phyloP scores from a whole-genome alignment of 225 moss, liverwort and hornwort genomes.

The Ulota crispa region DNA sequence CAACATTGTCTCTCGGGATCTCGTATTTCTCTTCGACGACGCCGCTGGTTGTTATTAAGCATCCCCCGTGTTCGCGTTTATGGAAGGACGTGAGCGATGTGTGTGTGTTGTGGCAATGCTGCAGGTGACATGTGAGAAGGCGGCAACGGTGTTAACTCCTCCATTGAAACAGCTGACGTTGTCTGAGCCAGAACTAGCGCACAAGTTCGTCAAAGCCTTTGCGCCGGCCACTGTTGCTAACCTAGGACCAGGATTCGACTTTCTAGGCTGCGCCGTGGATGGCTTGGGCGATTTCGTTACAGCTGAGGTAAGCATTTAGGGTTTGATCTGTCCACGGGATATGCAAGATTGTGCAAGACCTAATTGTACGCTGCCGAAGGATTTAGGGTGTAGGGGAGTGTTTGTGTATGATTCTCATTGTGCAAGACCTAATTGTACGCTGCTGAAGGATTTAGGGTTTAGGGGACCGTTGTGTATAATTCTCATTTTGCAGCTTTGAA shows the following conservation, averaged over 20 bases:
- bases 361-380: neutral
- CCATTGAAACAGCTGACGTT: conserved; percentile 78
- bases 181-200: conserved; percentile 63
- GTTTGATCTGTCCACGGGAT: too few relatives aligned
- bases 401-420: neutral
- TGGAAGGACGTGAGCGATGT: neutral
- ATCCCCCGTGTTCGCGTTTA: neutral
- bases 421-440: neutral
- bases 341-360: neutral
- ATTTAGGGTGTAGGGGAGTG: neutral
- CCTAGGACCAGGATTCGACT: conserved; percentile 94
- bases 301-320: conserved; percentile 77
- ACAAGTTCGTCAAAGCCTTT: conserved; percentile 70
- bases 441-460: conserved; percentile 35
- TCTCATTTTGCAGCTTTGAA: neutral
- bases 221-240: conserved; percentile 97
- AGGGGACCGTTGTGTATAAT: neutral
- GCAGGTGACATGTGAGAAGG: conserved; percentile 59
- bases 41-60: neutral
- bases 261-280: conserved; percentile 96
- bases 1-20: neutral
- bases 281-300: conserved; percentile 93
- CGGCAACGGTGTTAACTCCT: conserved; percentile 53
- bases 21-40: neutral
- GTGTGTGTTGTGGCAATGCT: conserved; percentile 13